Base-by-base conservation (phyloP, 2,329 filamentous ascomycete genomes). In the Aspergillus eucalypticola region DNA sequence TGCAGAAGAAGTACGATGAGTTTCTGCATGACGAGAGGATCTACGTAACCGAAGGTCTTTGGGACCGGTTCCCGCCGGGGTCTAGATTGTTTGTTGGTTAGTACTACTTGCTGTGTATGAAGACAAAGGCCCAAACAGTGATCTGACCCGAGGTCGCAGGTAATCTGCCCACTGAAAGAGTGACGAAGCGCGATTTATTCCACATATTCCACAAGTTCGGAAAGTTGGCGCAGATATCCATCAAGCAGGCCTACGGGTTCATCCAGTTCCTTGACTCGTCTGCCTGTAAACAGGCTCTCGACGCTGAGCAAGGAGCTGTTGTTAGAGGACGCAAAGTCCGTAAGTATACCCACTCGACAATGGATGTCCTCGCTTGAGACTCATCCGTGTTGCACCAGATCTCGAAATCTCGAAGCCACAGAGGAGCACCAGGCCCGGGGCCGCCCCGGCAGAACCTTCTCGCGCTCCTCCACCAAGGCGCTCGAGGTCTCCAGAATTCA, bases 161-260 rank as follows among this genome's bases (percentile, higher is more conserved):
- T 57, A 99, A 98, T 73, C 83, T 99, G 10, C 93, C 92, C 1
- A 94, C 90, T 56, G 94, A 98, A 74, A 89, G 93, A 72, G 93
- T 96, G 13, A 95, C 91, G 6, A 98, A 98, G 77, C 87, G 90
- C 66, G 93, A 98, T 76, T 87, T 98, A 8, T 98, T 96, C 77
- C 90, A 96, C 72, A 84, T 94, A 17, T 98, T 99, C 73, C 88
- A 92, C 71, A 85, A 84, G 59, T 93, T 92, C 73, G 95, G 95
- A 56, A 89, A 88, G 62, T 82, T 99, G 50, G 94, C 93, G 2
- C 95, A 99, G 74, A 95, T 98, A 61, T 96, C 92, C 0, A 91
- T 98, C 68, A 98, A 98, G 76, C 92, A 95, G 66, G 93, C 93
- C 1, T 98, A 96, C 76, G 95, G 95, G 1, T 99, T 98, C 73